Conservation (phyloP, 129 eudicot species). For the Solidago caesia region DNA sequence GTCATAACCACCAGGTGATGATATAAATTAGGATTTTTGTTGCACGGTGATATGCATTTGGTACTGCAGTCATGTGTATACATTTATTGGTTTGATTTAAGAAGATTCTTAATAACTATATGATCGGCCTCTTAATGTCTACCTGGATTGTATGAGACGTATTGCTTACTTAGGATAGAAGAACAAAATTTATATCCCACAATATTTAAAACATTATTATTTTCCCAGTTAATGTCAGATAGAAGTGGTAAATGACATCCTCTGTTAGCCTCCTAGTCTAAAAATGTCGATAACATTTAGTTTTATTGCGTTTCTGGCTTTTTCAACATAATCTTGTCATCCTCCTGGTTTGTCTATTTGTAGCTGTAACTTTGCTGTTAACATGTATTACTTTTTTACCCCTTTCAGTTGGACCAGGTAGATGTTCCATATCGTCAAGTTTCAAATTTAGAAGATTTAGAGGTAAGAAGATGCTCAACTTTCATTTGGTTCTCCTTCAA, state of each 20-base stretch:
- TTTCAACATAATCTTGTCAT: background rate
- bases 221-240: background rate
- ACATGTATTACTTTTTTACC: background rate
- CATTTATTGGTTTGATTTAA: background rate
- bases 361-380: background rate
- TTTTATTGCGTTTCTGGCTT: background rate
- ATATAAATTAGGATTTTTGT: too few relatives aligned
- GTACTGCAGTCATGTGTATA: background rate
- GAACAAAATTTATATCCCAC: background rate
- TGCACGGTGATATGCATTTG: background rate
- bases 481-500: background rate
- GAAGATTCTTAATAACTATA: background rate
- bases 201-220: background rate
- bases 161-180: background rate
- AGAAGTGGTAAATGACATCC: background rate
- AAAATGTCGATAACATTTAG: background rate
- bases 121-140: background rate
- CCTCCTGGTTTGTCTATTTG: background rate
- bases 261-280: background rate
- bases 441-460: conserved; percentile 39
- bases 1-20: background rate
- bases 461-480: conserved; percentile 31
- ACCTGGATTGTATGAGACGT: too few relatives aligned
- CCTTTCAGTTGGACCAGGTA: conserved; percentile 39
- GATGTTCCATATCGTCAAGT: conserved; percentile 37